phyloP scores from a whole-genome alignment of 1,284 basidiomycete species.

The Athelia psychrophila region DNA sequence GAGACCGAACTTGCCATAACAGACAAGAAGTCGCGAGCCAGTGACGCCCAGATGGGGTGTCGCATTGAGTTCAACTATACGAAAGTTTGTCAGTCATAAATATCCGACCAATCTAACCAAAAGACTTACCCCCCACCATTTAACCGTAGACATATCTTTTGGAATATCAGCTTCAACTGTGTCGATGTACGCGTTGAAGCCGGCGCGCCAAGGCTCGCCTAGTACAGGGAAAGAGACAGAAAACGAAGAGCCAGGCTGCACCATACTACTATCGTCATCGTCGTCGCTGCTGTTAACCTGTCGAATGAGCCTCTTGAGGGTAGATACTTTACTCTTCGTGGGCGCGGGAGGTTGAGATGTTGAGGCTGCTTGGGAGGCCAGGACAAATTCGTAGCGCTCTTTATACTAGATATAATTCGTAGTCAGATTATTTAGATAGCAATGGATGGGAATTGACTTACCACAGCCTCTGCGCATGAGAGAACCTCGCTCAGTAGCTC shows the following conservation, averaged over 20 bases:
- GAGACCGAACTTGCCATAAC: constrained; percentile 37
- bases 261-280: too few species aligned
- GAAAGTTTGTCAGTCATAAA: not conserved
- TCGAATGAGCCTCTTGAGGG: not conserved
- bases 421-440: not conserved
- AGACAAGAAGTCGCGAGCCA: constrained; percentile 31
- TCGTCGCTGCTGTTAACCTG: not conserved
- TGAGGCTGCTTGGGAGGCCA: not conserved
- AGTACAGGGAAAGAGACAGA: not conserved
- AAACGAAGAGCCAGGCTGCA: not conserved
- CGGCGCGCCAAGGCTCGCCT: constrained; percentile 14
- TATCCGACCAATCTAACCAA: constrained; percentile 1
- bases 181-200: constrained; percentile 22
- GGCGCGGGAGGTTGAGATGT: too few species aligned
- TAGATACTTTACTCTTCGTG: not conserved
- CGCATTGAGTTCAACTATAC: constrained; percentile 18
- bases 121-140: constrained; percentile 30
- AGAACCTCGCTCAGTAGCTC: constrained; percentile 13
- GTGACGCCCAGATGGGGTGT: constrained; percentile 29
- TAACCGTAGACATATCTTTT: constrained; percentile 17
- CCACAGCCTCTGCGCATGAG: constrained; percentile 15
- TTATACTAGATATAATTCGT: constrained; percentile 8
- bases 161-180: constrained; percentile 16
- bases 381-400: constrained; percentile 4
- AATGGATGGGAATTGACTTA: constrained; percentile 7